phyloP scores from a whole-genome alignment of 2,329 filamentous ascomycete species.

The Leptosphaerulina australis region DNA sequence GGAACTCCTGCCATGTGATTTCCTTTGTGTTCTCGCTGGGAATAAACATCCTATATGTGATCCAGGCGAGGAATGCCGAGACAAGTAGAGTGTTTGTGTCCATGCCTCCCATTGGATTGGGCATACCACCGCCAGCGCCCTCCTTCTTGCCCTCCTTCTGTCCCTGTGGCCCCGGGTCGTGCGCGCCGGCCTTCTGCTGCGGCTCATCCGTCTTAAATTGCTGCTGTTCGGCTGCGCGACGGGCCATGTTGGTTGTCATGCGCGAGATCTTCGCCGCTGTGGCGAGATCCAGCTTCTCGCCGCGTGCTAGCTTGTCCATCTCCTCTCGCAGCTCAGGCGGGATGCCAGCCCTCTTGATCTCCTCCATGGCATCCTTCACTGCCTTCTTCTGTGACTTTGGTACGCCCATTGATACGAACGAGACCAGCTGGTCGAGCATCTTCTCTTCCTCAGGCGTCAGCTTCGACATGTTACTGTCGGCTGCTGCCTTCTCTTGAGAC shows the following conservation, averaged over 20 bases:
- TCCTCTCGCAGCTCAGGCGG: constrained; percentile 71
- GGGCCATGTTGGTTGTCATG: constrained; percentile 62
- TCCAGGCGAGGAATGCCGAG: constrained; percentile 65
- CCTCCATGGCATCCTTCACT: constrained; percentile 65
- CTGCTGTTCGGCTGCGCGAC: constrained; percentile 54
- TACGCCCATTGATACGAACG: constrained; percentile 62
- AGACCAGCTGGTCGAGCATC: constrained; percentile 63
- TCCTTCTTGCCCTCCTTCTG: constrained; percentile 41
- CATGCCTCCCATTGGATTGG: constrained; percentile 43
- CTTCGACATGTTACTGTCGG: constrained; percentile 45
- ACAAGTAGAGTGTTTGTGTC: constrained; percentile 64
- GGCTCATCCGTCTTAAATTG: constrained; percentile 35
- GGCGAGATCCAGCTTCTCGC: constrained; percentile 57
- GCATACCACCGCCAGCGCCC: constrained; percentile 34
- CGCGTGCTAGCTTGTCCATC: constrained; percentile 61
- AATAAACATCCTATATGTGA: constrained; percentile 66
- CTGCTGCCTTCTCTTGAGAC: constrained; percentile 53
- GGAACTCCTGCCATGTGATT: constrained; percentile 97
- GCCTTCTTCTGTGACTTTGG: constrained; percentile 66
- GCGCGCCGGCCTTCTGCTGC: constrained; percentile 53
- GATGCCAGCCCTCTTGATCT: constrained; percentile 71
- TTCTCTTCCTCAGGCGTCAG: constrained; percentile 63
- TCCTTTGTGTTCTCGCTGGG: constrained; percentile 72
- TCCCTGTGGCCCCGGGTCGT: constrained; percentile 53
- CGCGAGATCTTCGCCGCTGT: constrained; percentile 66